Percentiles rank a stretch among this genome's conserved stretches.
Conservation (phyloP, 2,329 filamentous ascomycete species). For the Fonsecaea pugnacius region DNA sequence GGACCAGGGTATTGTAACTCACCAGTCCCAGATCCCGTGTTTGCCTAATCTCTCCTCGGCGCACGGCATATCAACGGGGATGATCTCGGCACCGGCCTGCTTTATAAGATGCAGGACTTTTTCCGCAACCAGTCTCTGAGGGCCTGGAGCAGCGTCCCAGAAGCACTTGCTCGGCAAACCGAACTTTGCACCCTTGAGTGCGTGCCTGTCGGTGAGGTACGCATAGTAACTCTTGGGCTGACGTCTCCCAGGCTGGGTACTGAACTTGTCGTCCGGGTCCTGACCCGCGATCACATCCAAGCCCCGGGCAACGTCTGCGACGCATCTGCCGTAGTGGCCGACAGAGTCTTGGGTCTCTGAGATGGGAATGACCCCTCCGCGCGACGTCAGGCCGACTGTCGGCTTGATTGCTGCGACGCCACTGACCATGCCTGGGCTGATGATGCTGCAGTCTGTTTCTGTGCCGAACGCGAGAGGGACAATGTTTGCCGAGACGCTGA, state of each 20-base stretch:
- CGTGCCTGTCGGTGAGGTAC: conserved; percentile 25
- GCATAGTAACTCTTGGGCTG: conserved; percentile 30
- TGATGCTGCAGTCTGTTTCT: conserved; percentile 44
- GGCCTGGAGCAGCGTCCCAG: conserved; percentile 49
- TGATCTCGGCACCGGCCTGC: conserved; percentile 44
- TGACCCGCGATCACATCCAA: conserved; percentile 32
- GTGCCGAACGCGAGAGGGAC: conserved; percentile 43
- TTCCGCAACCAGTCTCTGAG: conserved; percentile 46
- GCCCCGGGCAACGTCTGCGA: conserved; percentile 35
- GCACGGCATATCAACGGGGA: conserved; percentile 39
- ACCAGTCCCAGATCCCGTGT: conserved; percentile 42
- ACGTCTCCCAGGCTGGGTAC: conserved; percentile 23
- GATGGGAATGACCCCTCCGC: conserved; percentile 42
- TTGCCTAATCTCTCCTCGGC: conserved; percentile 39
- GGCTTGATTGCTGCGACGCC: conserved; percentile 45
- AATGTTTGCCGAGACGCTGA: conserved; percentile 43
- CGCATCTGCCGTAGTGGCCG: conserved; percentile 36
- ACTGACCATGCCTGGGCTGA: conserved; percentile 41
- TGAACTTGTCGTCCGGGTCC: conserved; percentile 32
- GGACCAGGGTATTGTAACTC: conserved; percentile 6
- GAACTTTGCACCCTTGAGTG: conserved; percentile 34
- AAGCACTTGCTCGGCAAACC: conserved; percentile 49
- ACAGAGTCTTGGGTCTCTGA: conserved; percentile 38
- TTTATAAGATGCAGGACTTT: conserved; percentile 44
- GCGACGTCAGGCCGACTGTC: conserved; percentile 41